These are phyloP conservation scores for Globisporangium heterothallicum DNA, from an alignment of 352 stramenopile species.

Conservation along the genomic window DNA sequence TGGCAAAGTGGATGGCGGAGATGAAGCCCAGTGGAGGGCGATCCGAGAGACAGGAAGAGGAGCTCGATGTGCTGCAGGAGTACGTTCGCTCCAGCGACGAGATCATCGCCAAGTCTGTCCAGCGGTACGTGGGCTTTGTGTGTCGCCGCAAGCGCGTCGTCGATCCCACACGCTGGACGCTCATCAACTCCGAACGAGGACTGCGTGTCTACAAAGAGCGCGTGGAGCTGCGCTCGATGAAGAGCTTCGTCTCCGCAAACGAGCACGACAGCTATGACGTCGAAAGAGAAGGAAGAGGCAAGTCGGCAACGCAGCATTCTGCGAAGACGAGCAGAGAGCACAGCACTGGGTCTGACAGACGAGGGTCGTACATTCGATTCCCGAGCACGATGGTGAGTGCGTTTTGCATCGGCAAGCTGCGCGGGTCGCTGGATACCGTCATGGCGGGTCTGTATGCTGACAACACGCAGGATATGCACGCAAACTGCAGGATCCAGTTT, in stretches of 20 bases:
- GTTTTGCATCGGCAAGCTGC: conserved; percentile 42
- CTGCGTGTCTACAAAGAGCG: conserved; percentile 54
- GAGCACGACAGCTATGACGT: background rate
- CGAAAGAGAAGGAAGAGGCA: background rate
- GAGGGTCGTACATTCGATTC: conserved; percentile 14
- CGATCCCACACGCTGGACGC: conserved; percentile 30
- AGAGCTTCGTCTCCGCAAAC: conserved; percentile 4
- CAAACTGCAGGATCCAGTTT: conserved; percentile 49
- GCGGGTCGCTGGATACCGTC: conserved; percentile 38
- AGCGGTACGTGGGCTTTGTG: conserved; percentile 44
- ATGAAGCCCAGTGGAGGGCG: too few species aligned
- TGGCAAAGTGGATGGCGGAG: too few species aligned
- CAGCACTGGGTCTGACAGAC: background rate
- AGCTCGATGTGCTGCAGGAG: conserved; percentile 20
- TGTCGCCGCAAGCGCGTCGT: conserved; percentile 30
- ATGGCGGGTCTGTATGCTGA: conserved; percentile 52
- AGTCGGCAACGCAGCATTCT: too few species aligned
- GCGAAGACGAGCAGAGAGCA: background rate
- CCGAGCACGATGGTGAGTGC: conserved; percentile 41
- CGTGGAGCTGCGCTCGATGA: conserved; percentile 19
- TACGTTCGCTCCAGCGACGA: conserved; percentile 43
- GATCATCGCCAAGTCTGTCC: conserved; percentile 49
- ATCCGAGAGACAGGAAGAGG: too few species aligned
- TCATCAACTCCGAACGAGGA: conserved; percentile 35
- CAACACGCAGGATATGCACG: conserved; percentile 25